Evolutionary conservation across 495 filamentous ascomycete genomes (phyloP).

Genomic region (Tuber borchii): DNA sequence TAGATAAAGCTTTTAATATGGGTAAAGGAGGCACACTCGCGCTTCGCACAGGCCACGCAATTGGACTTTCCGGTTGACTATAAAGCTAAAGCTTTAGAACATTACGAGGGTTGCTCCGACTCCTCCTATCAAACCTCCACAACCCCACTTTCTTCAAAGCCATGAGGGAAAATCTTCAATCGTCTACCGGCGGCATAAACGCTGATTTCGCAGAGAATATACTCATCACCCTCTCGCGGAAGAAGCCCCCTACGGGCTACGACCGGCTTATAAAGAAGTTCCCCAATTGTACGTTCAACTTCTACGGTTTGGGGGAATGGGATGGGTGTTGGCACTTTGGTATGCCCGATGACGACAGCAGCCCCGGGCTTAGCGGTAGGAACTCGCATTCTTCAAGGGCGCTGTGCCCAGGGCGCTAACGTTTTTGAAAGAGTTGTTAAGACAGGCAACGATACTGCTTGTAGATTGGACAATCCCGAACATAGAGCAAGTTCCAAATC

Average conservation of each 20-base stretch:
- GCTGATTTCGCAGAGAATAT: neutral
- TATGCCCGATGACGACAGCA: neutral
- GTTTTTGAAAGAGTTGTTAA: slow-evolving; percentile 47
- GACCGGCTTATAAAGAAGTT: neutral
- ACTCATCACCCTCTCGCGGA: neutral
- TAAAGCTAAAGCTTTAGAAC: neutral
- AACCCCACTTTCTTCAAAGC: neutral
- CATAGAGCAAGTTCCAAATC: slow-evolving; percentile 49
- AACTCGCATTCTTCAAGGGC: neutral
- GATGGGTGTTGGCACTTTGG: neutral
- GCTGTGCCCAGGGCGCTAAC: neutral
- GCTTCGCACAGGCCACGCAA: neutral
- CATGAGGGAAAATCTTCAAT: neutral
- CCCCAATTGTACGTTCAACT: neutral
- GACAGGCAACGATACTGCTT: slow-evolving; percentile 58
- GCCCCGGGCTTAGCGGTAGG: neutral
- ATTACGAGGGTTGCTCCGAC: neutral
- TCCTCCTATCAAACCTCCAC: neutral
- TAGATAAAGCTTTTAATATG: neutral
- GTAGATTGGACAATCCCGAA: slow-evolving; percentile 55
- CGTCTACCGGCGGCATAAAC: neutral
- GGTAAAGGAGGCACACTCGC: neutral
- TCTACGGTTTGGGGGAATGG: neutral
- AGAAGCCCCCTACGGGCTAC: neutral
- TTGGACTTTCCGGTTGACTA: neutral